Evolutionary conservation across 805 yeast species (phyloP).

Genomic region (Candida verbasci): DNA sequence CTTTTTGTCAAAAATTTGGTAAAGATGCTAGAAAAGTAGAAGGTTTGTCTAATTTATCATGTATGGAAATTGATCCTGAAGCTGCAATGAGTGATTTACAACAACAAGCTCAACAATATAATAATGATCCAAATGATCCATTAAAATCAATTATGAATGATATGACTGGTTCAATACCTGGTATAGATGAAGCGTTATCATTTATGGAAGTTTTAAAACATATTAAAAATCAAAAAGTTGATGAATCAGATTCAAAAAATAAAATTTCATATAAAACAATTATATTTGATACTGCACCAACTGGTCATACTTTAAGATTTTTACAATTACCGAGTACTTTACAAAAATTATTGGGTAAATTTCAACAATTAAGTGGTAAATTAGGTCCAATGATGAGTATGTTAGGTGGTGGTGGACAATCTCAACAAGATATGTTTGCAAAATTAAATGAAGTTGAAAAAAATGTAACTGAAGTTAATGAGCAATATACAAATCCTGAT

Average conservation of each 20-base stretch:
- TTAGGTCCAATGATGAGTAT: conserved; percentile 87
- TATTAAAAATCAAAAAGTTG: conserved; percentile 64
- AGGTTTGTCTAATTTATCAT: conserved; percentile 81
- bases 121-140: conserved; percentile 58
- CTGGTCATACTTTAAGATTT: conserved; percentile 96
- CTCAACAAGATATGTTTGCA: conserved; percentile 66
- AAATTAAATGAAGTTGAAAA: conserved; percentile 78
- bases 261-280: conserved; percentile 65
- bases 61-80: conserved; percentile 98
- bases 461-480: conserved; percentile 82
- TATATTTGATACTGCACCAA: conserved; percentile 99
- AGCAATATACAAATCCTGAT: conserved; percentile 94
- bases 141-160: conserved; percentile 76
- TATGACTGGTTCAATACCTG: conserved; percentile 92
- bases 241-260: conserved; percentile 16
- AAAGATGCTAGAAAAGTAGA: conserved; percentile 94
- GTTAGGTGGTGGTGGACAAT: conserved; percentile 64
- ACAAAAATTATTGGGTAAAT: conserved; percentile 80
- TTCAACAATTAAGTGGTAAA: conserved; percentile 78
- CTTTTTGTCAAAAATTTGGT: conserved; percentile 96
- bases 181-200: conserved; percentile 96
- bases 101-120: conserved; percentile 53
- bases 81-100: conserved; percentile 87
- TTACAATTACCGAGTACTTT: conserved; percentile 91
- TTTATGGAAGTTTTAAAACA: conserved; percentile 98